phyloP scores from a whole-genome alignment of 495 filamentous ascomycete genomes.

The Trichoderma orchidacearum region DNA sequence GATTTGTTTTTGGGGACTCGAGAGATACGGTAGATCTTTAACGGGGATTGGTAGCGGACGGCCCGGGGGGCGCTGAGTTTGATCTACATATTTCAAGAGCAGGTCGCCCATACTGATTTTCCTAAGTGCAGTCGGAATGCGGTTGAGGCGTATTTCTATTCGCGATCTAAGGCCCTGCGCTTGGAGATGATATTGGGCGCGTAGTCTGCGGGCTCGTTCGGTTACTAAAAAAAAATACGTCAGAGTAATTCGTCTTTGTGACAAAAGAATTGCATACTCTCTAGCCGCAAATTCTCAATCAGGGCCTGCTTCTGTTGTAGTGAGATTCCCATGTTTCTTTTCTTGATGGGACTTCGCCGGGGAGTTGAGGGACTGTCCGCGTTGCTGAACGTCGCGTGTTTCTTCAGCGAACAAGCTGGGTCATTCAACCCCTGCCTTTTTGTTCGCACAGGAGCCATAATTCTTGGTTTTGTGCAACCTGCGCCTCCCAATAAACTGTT shows the following conservation, averaged over 20 bases:
- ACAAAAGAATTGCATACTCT: conserved; percentile 45
- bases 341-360: conserved; percentile 44
- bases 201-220: conserved; percentile 79
- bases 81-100: conserved; percentile 31
- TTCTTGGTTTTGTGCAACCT: background rate
- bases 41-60: conserved; percentile 18
- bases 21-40: conserved; percentile 11
- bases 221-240: conserved; percentile 45
- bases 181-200: conserved; percentile 80
- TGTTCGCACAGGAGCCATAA: conserved; percentile 40
- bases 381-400: conserved; percentile 4
- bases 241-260: background rate
- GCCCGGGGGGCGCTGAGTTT: conserved; percentile 8
- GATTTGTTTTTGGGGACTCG: conserved; percentile 13
- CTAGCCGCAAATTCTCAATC: conserved; percentile 84
- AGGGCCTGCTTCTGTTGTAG: conserved; percentile 74
- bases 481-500: background rate
- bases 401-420: conserved; percentile 18
- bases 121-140: conserved; percentile 70
- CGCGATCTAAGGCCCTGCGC: conserved; percentile 71
- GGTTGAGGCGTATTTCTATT: conserved; percentile 89
- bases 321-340: conserved; percentile 49
- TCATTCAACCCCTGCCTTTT: conserved; percentile 50
- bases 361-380: conserved; percentile 14
- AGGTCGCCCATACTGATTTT: conserved; percentile 77